Percentiles rank a stretch among this genome's conserved stretches.
These are phyloP conservation scores for Lophiostoma macrostomum DNA, from an alignment of 495 filamentous ascomycete genomes.

Conservation along the genomic window DNA sequence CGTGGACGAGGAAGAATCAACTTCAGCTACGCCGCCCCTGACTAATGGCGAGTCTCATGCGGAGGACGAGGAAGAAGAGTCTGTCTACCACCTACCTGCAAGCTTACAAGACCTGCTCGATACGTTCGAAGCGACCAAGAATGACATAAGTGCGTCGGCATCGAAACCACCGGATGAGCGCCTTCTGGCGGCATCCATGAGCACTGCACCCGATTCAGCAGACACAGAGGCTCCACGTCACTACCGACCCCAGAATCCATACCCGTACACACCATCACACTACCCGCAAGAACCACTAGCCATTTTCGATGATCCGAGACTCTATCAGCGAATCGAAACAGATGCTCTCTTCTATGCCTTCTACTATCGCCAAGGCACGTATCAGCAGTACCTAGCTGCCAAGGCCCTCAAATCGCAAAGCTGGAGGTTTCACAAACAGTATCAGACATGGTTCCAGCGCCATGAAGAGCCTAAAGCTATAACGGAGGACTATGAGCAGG, in stretches of 20 bases:
- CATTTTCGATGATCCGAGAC: conserved; percentile 82
- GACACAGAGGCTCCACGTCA: conserved; percentile 79
- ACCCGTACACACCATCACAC: conserved; percentile 68
- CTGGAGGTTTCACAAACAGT: conserved; percentile 99
- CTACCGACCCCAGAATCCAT: conserved; percentile 77
- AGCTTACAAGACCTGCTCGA: conserved; percentile 85
- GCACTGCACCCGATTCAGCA: conserved; percentile 64
- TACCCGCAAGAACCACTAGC: conserved; percentile 89
- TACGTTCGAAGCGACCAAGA: conserved; percentile 81
- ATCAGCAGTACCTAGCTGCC: conserved; percentile 94
- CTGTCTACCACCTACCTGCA: conserved; percentile 90
- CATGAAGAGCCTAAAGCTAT: conserved; percentile 98
- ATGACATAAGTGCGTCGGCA: conserved; percentile 29
- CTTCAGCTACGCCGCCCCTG: conserved; percentile 39
- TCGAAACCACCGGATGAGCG: conserved; percentile 46
- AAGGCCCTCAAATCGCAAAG: conserved; percentile 95
- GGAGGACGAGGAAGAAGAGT: conserved; percentile 58
- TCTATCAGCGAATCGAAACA: conserved; percentile 87
- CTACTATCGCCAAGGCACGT: conserved; percentile 94
- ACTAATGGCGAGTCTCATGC: conserved; percentile 54
- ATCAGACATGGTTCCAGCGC: conserved; percentile 98
- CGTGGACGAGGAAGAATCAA: conserved; percentile 30
- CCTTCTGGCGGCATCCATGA: conserved; percentile 68
- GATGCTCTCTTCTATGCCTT: conserved; percentile 99
- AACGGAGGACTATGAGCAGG: conserved; percentile 97